Evolutionary conservation across 2,329 filamentous ascomycete genomes (phyloP).

Genomic region (Orbilia ellipsospora): DNA sequence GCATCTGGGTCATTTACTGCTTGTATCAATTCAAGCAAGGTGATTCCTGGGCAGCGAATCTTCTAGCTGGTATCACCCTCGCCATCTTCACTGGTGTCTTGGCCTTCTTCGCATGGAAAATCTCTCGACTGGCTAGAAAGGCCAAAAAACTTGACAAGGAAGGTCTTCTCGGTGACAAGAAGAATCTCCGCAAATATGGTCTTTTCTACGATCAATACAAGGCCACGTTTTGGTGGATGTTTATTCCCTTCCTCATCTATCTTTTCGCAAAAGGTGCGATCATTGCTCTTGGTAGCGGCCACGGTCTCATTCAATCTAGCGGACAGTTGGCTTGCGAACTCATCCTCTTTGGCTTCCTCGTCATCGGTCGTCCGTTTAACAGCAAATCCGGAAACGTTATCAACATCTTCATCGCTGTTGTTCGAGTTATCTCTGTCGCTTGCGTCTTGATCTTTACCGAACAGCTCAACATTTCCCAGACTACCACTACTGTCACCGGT

Average conservation of each 20-base stretch:
- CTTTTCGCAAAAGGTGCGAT: constrained; percentile 88
- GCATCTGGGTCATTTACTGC: constrained; percentile 94
- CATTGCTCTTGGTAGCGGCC: constrained; percentile 84
- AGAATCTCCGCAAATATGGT: constrained; percentile 93
- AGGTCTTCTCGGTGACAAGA: constrained; percentile 85
- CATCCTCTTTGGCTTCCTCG: constrained; percentile 79
- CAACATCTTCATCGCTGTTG: constrained; percentile 89
- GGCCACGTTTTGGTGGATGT: constrained; percentile 96
- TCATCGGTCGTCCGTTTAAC: constrained; percentile 88
- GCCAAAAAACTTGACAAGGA: constrained; percentile 77
- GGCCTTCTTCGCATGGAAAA: constrained; percentile 84
- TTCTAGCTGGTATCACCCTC: constrained; percentile 83
- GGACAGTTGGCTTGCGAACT: constrained; percentile 84
- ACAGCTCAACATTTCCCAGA: constrained; percentile 87
- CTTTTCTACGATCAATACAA: constrained; percentile 97
- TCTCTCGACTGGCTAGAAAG: constrained; percentile 78
- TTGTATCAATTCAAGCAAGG: constrained; percentile 93
- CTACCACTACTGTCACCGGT: constrained; percentile 86
- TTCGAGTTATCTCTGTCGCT: constrained; percentile 85
- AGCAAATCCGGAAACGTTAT: constrained; percentile 89
- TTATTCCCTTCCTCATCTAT: constrained; percentile 88
- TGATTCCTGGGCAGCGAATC: constrained; percentile 92
- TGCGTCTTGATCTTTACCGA: constrained; percentile 95
- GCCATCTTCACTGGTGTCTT: constrained; percentile 82
- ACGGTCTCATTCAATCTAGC: constrained; percentile 82